Evolutionary conservation across 768 basidiomycete species (phyloP), one percentile per base, ranked within the genome.

Genomic region (Leucosporidium scottii): DNA sequence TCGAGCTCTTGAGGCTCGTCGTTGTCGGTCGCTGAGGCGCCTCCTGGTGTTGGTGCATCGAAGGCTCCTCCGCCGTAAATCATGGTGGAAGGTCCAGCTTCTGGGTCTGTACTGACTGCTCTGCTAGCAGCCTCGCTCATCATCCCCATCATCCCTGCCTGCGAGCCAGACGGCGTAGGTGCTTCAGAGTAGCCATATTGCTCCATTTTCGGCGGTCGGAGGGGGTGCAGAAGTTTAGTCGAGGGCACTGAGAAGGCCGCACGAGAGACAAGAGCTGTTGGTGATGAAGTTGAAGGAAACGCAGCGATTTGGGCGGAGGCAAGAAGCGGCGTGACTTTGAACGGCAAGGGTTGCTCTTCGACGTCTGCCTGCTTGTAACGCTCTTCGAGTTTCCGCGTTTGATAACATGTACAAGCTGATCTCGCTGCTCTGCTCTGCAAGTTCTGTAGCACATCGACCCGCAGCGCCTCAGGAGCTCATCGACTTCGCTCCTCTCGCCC

Each of bases 61-160:
- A 54, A 54, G 25, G 12, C 15, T 17, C 15, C 53, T 27, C 4
- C 23, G 3, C n/a, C 53, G 23, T 27, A 54, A 2, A 20, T 53
- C 51, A 27, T 27, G 12, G 53, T 25, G 17, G 25, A 25, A 25
- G n/a, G 53, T 28, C 53, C 25, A 5, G 15, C 25, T 17, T 54
- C 53, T 44, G 39, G 39, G 13, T 44, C 39, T 10, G 39, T 44
- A 17, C 39, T 44, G 39, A 44, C 39, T 44, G 10, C 39, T 13
- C 39, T 44, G 13, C 39, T 44, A 27, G 25, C n/a, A 27, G 53
- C 39, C 67, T 31, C 71, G 77, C 31, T 77, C 75, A 9, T 67
- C 74, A 9, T 67, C 74, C 7, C 75, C 74, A 20, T 49, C 51
- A 28, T 77, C 74, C 72, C 18, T 61, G 25, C 31, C n/a, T n/a